These are phyloP conservation scores for Carex kokanica DNA, from an alignment of 176 grass and related monocot genomes.

Conservation along the genomic window DNA sequence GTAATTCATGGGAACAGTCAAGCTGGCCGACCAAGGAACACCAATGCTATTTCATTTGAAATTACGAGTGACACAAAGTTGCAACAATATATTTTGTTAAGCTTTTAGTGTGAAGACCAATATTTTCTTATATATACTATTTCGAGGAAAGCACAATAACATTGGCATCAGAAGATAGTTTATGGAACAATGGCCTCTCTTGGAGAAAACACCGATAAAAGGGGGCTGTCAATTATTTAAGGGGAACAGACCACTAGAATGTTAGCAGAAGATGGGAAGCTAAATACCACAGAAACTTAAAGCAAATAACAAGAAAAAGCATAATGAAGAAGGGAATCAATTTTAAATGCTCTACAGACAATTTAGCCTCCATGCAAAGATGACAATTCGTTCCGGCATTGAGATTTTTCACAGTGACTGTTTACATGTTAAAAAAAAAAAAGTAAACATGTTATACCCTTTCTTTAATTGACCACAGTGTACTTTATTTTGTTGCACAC, in stretches of 20 bases:
- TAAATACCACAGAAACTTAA: no score
- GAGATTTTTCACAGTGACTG: neutral
- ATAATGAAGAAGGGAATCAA: neutral
- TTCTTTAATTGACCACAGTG: neutral
- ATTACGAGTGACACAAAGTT: neutral
- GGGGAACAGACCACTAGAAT: no score
- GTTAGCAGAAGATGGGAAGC: no score
- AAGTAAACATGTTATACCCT: neutral
- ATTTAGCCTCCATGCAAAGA: neutral
- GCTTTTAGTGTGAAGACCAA: neutral
- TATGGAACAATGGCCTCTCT: neutral
- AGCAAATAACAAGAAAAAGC: no score
- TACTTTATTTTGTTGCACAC: neutral
- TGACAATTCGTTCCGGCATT: neutral
- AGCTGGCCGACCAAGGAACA: neutral
- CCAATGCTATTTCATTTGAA: neutral
- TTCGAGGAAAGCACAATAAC: neutral
- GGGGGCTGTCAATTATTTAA: no score
- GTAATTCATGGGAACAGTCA: neutral
- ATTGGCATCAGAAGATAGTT: neutral
- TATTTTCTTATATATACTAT: neutral
- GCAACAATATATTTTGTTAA: neutral
- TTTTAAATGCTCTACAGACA: neutral
- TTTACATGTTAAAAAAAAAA: no score
- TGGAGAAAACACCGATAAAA: no score